Conservation (phyloP, 192 early-diverging fungal genomes). For the Coemansia sp. region DNA sequence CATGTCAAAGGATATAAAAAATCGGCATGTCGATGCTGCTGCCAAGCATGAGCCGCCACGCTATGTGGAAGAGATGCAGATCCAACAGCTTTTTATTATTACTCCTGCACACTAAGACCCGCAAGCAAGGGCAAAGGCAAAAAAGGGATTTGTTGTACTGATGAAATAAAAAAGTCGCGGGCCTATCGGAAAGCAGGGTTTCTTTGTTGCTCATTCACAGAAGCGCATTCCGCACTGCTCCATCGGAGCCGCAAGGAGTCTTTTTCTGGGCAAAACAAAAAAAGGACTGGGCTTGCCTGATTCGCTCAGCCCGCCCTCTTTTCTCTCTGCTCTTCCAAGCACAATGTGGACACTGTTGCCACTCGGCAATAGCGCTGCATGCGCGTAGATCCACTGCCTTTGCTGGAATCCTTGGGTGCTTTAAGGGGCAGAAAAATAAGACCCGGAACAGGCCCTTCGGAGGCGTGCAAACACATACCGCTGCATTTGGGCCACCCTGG, state of each 20-base stretch:
- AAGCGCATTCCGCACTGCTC: not conserved
- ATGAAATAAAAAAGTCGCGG: not conserved
- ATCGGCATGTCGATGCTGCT: not conserved
- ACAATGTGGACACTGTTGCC: not conserved
- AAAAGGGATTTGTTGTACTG: not conserved
- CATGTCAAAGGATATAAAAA: not conserved
- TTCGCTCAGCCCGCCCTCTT: not conserved
- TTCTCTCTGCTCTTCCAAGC: not conserved
- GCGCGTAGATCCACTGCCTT: not conserved
- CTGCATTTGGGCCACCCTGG: too few relatives aligned
- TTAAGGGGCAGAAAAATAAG: not conserved
- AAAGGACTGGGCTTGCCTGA: not conserved
- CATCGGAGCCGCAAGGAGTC: not conserved
- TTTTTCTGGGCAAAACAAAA: not conserved
- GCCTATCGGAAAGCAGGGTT: not conserved
- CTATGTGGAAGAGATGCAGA: not conserved
- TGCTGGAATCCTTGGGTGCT: not conserved
- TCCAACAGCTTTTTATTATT: not conserved
- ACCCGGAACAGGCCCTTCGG: not conserved
- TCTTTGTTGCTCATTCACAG: not conserved
- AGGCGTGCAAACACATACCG: not conserved
- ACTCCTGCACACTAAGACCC: not conserved
- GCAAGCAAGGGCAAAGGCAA: not conserved
- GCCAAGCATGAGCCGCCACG: constrained; percentile 9
- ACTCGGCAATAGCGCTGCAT: not conserved